phyloP scores from a whole-genome alignment of 176 grass and related monocot genomes.

The Dactylis glomerata region DNA sequence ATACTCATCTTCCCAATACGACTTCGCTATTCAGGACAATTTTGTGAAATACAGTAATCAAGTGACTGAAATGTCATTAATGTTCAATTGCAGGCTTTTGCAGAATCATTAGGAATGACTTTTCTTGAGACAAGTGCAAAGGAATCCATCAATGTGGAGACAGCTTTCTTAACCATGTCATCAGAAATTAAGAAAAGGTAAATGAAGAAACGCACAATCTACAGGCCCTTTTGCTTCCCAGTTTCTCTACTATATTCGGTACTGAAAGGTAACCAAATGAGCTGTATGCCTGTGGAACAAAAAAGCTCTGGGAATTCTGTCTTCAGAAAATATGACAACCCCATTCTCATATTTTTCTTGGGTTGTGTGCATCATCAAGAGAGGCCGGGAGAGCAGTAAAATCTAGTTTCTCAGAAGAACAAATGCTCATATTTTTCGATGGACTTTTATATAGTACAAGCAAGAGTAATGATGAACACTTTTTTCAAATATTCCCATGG shows the following conservation, averaged over 20 bases:
- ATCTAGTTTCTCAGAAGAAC: not conserved
- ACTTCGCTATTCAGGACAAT: not conserved
- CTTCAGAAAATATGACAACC: not conserved
- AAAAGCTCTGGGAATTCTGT: not conserved
- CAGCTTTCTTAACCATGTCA: slow-evolving; percentile 94
- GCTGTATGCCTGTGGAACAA: not conserved
- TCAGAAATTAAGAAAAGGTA: slow-evolving; percentile 94
- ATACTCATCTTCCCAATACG: not conserved
- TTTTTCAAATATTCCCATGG: not conserved
- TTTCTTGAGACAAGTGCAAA: slow-evolving; percentile 98
- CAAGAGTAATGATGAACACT: not conserved
- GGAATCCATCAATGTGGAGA: slow-evolving; percentile 90
- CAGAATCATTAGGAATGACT: slow-evolving; percentile 79
- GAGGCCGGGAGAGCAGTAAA: not conserved
- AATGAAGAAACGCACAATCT: not conserved
- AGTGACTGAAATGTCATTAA: not conserved
- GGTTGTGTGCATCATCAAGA: not conserved
- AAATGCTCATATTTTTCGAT: not conserved
- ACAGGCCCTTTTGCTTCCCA: not conserved
- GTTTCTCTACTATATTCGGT: not conserved
- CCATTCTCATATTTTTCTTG: not conserved
- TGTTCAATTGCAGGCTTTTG: slow-evolving; percentile 66
- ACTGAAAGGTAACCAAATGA: not conserved
- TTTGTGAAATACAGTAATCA: not conserved
- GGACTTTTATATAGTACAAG: not conserved